Percentiles rank a stretch among this genome's conserved stretches.
phyloP scores from a whole-genome alignment of 1,284 basidiomycete species.

The Rhodotorula sp. region DNA sequence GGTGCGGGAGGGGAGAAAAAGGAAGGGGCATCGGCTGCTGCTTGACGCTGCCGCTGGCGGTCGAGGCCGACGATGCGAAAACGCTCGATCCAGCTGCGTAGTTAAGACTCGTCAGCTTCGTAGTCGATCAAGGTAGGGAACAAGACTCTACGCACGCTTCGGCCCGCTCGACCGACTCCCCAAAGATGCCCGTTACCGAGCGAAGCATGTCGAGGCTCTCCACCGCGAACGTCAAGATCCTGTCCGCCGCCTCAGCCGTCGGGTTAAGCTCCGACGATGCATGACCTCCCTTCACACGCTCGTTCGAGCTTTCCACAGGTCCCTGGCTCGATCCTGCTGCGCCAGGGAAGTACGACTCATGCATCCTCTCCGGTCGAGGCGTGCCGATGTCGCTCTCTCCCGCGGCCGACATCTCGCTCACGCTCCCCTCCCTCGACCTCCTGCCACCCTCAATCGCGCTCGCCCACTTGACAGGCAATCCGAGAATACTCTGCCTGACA shows the following conservation, averaged over 20 bases:
- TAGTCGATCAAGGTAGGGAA: not conserved
- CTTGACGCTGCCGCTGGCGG: slow-evolving; percentile 52
- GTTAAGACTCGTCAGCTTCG: not conserved
- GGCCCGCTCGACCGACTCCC: slow-evolving; percentile 80
- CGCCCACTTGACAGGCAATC: slow-evolving; percentile 77
- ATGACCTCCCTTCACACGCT: not conserved
- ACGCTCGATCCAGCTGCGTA: slow-evolving; percentile 70
- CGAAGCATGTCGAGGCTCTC: slow-evolving; percentile 89
- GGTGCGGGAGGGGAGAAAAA: not conserved
- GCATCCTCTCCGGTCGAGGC: slow-evolving; percentile 31
- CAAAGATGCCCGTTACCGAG: slow-evolving; percentile 78
- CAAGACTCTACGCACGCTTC: slow-evolving; percentile 64
- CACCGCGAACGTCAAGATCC: slow-evolving; percentile 77
- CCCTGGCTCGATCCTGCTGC: not conserved
- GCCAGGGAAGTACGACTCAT: slow-evolving; percentile 1
- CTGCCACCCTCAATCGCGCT: slow-evolving; percentile 43
- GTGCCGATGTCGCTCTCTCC: slow-evolving; percentile 27
- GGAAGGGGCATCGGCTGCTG: not conserved
- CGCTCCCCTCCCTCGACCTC: not conserved
- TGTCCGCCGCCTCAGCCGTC: slow-evolving; percentile 66
- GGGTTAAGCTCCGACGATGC: slow-evolving; percentile 51
- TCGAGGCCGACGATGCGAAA: slow-evolving; percentile 71
- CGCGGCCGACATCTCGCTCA: not conserved
- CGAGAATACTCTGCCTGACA: slow-evolving; percentile 76
- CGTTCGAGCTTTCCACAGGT: too few species aligned